Percentiles rank a stretch among this genome's conserved stretches.
Conservation (phyloP, 805 yeast species). For the Monosporozyma yasuniensis region DNA sequence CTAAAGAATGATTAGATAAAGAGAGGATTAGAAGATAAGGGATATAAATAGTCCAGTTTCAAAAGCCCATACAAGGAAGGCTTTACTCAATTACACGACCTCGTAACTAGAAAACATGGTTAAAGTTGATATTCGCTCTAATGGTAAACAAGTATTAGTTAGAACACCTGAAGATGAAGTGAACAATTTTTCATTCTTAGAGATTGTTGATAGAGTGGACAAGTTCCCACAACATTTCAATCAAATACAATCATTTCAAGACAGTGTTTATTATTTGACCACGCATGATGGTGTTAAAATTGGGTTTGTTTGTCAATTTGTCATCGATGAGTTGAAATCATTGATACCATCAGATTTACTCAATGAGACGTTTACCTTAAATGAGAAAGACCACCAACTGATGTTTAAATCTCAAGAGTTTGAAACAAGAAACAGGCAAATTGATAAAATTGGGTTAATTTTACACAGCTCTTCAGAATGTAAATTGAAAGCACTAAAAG, state of each 20-base stretch:
- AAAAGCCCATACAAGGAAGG: no score
- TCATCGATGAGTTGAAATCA: constrained; percentile 28
- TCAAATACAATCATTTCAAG: constrained; percentile 11
- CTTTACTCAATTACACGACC: neutral
- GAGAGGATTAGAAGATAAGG: neutral
- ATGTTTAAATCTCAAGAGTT: constrained; percentile 25
- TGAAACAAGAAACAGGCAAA: constrained; percentile 30
- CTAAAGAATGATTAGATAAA: neutral
- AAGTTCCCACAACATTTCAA: constrained; percentile 19
- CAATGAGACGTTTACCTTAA: constrained; percentile 21
- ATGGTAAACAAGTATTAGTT: constrained; percentile 14
- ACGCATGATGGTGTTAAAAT: constrained; percentile 32
- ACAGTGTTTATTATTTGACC: constrained; percentile 27
- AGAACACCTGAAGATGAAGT: constrained; percentile 20
- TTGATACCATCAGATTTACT: constrained; percentile 8
- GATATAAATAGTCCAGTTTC: neutral
- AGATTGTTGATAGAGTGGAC: constrained; percentile 24
- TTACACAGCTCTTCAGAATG: constrained; percentile 31
- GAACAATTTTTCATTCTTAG: constrained; percentile 18
- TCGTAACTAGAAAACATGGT: constrained; percentile 11
- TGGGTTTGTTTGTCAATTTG: constrained; percentile 34
- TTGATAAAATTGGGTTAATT: constrained; percentile 36
- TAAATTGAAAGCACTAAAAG: constrained; percentile 34
- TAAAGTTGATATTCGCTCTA: constrained; percentile 8
- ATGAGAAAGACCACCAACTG: constrained; percentile 26